Conservation (phyloP, 2,329 filamentous ascomycete genomes). For the Celoporthe dispersa region DNA sequence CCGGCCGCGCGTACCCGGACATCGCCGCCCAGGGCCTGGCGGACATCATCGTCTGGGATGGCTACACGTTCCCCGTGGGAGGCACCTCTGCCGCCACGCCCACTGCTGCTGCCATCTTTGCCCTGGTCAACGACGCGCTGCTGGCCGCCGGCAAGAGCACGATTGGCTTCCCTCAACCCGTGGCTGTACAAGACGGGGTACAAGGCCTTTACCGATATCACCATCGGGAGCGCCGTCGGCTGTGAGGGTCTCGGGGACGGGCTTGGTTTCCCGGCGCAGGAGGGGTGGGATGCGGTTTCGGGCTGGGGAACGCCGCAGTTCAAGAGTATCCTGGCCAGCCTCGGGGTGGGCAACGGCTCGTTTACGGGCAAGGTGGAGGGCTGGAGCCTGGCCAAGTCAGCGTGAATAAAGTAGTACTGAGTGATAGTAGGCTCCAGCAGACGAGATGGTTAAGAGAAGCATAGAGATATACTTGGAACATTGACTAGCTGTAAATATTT, state of each 20-base stretch:
- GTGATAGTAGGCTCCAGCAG: neutral
- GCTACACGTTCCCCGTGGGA: constrained; percentile 36
- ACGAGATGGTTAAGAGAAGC: neutral
- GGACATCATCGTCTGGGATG: constrained; percentile 48
- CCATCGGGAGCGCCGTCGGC: constrained; percentile 41
- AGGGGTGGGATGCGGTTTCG: constrained; percentile 54
- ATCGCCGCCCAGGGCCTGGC: constrained; percentile 61
- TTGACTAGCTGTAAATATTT: neutral
- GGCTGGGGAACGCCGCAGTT: constrained; percentile 52
- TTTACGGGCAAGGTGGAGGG: constrained; percentile 17
- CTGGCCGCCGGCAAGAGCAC: constrained; percentile 51
- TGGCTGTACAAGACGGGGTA: constrained; percentile 48
- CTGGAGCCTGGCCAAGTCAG: constrained; percentile 10
- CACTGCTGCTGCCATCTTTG: constrained; percentile 58
- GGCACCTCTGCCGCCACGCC: constrained; percentile 60
- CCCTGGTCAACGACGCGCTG: constrained; percentile 59
- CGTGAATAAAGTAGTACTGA: neutral
- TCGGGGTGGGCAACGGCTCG: constrained; percentile 18
- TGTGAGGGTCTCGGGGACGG: constrained; percentile 40
- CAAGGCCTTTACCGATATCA: constrained; percentile 46
- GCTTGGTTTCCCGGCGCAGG: constrained; percentile 38
- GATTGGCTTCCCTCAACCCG: constrained; percentile 60
- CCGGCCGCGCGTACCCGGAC: constrained; percentile 55
- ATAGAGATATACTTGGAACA: neutral
- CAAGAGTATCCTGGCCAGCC: constrained; percentile 20